Conservation (phyloP, 2,329 filamentous ascomycete species). For the Pezicula neosporulosa region DNA sequence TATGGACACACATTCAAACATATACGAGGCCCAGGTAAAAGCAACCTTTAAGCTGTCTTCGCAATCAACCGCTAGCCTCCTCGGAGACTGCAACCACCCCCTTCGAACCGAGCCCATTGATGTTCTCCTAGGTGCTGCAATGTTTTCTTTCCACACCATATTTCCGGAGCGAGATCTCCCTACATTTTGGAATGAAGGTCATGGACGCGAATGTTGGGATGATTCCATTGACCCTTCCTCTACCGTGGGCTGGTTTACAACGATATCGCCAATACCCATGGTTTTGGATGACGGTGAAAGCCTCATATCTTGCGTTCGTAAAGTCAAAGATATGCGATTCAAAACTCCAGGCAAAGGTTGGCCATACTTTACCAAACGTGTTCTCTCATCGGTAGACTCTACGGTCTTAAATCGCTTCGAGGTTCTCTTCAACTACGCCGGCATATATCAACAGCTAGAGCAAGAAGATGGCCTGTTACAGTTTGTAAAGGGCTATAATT, state of each 20-base stretch:
- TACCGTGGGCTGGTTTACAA: slow-evolving; percentile 45
- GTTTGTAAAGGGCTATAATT: no score
- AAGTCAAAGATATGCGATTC: no score
- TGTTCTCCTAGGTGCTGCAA: slow-evolving; percentile 32
- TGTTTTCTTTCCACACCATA: slow-evolving; percentile 29
- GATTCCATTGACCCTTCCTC: slow-evolving; percentile 30
- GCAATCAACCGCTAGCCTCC: slow-evolving; percentile 21
- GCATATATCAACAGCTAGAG: no score
- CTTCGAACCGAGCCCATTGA: slow-evolving; percentile 35
- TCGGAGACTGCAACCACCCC: slow-evolving; percentile 24
- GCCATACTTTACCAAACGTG: no score
- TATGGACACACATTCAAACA: slow-evolving; percentile 14
- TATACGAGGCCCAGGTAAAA: slow-evolving; percentile 16
- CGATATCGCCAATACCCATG: slow-evolving; percentile 30
- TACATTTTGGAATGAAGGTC: slow-evolving; percentile 36
- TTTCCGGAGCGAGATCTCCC: slow-evolving; percentile 33
- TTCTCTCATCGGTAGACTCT: no score
- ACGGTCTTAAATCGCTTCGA: no score
- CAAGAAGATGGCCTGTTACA: no score
- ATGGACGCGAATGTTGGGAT: slow-evolving; percentile 37
- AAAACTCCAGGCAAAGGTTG: no score
- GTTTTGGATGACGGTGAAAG: no score
- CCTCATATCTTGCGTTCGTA: no score
- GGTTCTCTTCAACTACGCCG: no score
- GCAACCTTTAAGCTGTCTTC: slow-evolving; percentile 41